Conservation (phyloP, 371 early-diverging fungal genomes). For the Mortierella polycephala region DNA sequence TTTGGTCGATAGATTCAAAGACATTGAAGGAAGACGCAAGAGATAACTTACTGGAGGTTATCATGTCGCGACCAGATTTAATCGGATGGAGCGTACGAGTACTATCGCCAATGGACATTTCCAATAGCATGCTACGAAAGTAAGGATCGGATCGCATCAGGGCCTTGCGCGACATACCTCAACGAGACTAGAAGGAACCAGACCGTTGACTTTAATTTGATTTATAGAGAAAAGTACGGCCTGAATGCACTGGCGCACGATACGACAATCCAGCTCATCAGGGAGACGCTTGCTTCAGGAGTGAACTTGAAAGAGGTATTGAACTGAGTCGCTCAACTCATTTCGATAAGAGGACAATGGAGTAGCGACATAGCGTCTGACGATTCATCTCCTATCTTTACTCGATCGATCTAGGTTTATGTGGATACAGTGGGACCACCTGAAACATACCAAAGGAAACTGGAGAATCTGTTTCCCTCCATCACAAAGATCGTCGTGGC, state of each 20-base stretch:
- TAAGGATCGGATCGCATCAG: conserved; percentile 21
- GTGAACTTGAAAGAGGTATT: conserved; percentile 80
- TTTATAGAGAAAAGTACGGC: conserved; percentile 83
- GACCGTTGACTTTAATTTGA: neutral
- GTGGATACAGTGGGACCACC: conserved; percentile 99
- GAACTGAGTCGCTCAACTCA: neutral
- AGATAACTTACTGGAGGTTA: conserved; percentile 70
- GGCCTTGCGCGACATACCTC: neutral
- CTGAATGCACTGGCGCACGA: conserved; percentile 96
- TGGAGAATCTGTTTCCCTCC: conserved; percentile 78
- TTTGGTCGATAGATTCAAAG: conserved; percentile 82
- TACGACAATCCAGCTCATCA: conserved; percentile 89
- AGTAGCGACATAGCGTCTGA: neutral
- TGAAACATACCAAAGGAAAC: conserved; percentile 81
- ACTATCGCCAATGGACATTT: conserved; percentile 91
- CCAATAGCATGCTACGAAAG: conserved; percentile 84
- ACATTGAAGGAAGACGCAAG: conserved; percentile 82
- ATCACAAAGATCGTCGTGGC: conserved; percentile 84
- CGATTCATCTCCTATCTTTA: neutral
- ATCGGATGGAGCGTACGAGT: conserved; percentile 90
- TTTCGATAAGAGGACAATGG: too few relatives aligned
- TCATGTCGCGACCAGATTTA: conserved; percentile 69
- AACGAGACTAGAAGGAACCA: neutral
- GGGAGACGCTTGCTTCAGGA: conserved; percentile 68
- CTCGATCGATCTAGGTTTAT: conserved; percentile 71